Conservation (phyloP, 805 yeast genomes). For the Saccharomyces kudriavzevii region DNA sequence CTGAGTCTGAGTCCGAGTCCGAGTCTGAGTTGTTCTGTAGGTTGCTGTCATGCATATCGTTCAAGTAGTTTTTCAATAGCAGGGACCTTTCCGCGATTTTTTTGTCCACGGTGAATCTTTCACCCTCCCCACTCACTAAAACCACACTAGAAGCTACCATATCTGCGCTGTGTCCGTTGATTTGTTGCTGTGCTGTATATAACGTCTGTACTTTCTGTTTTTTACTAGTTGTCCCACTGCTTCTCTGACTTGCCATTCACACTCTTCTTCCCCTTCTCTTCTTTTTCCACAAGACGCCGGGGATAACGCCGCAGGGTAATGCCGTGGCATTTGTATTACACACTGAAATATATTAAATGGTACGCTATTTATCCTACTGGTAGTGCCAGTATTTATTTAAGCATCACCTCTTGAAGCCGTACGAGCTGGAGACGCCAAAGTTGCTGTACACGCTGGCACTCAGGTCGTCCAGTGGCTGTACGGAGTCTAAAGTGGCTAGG, state of each 20-base stretch:
- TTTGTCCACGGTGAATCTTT: constrained; percentile 65
- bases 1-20: constrained; percentile 21
- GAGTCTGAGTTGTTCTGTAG: constrained; percentile 52
- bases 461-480: constrained; percentile 63
- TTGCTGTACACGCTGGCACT: constrained; percentile 88
- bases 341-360: not conserved
- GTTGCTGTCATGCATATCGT: constrained; percentile 52
- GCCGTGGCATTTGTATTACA: not conserved
- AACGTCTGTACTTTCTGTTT: not conserved
- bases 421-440: constrained; percentile 31
- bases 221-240: constrained; percentile 1
- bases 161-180: not conserved
- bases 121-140: constrained; percentile 74
- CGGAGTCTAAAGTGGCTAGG: constrained; percentile 18
- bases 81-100: constrained; percentile 82
- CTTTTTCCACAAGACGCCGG: not conserved
- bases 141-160: constrained; percentile 29
- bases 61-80: constrained; percentile 77
- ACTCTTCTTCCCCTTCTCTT: not conserved
- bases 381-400: not conserved
- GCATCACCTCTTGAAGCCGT: not conserved
- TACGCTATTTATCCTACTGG: not conserved
- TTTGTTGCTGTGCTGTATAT: constrained; percentile 2
- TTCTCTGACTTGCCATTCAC: not conserved
- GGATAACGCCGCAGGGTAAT: not conserved